A percentile compares a stretch with the other conserved stretches of the same genome.
Conservation (phyloP, 495 filamentous ascomycete species). For the Entonaema liquescens region DNA sequence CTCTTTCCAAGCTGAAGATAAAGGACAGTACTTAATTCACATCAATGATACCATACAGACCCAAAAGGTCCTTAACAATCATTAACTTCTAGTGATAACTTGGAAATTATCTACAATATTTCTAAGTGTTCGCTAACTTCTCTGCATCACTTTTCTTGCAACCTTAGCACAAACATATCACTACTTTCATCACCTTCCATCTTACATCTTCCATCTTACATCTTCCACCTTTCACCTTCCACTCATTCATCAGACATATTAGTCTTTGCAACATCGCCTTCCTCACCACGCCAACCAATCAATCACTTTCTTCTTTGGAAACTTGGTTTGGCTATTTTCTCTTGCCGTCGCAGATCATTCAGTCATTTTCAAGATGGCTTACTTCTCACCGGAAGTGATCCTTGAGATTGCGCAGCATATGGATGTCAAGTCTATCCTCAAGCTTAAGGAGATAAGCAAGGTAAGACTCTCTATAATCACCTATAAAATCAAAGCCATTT, state of each 20-base stretch:
- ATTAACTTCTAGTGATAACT: background rate
- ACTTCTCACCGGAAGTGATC: constrained; percentile 28
- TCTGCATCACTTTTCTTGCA: background rate
- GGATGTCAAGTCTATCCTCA: constrained; percentile 31
- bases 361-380: constrained; percentile 3
- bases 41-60: background rate
- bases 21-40: background rate
- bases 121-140: no score
- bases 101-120: background rate
- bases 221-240: no score
- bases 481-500: background rate
- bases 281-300: background rate
- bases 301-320: background rate
- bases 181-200: no score
- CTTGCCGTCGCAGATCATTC: background rate
- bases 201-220: no score
- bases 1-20: background rate
- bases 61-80: background rate
- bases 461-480: background rate
- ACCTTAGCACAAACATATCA: background rate
- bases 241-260: background rate
- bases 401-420: constrained; percentile 40
- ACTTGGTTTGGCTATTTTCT: background rate
- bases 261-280: background rate
- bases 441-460: constrained; percentile 36